Evolutionary conservation across 2,329 filamentous ascomycete genomes (phyloP), one percentile per base, ranked within the genome.

Genomic region (Neonectria punicea): DNA sequence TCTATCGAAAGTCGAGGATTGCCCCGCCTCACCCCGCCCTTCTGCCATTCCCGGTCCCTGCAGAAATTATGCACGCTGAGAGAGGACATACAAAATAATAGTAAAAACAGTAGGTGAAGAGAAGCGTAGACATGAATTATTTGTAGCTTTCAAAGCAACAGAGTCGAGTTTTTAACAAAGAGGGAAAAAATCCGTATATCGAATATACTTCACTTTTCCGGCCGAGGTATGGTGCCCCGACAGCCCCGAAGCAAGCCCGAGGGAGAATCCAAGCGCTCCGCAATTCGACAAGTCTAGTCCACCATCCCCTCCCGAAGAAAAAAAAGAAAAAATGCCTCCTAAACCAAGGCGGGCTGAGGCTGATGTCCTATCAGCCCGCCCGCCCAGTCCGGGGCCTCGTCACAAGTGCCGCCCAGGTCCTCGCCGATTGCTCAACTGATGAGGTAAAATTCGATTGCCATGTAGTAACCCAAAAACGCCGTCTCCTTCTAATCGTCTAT

Each of bases 401-500:
- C 67, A 70, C 67, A 73, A 73, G 63, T 73, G 65, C 70, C 70
- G 67, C 73, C 72, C 68, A 68, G 56, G 59, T 67, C 67, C 62
- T 71, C 60, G 70, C 67, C 67, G 49, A 68, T 59, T 73, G 66
- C 67, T 73, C 70, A 73, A 57, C 70, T 53, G 41, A 61, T 69
- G 63, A 66, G 49, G 60, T 67, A 51, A 70, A 71, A 74, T 66
- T 72, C 70, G 68, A 70, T 67, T 73, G 67, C 63, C 72, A 67
- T 70, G 66, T 70, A 70, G 55, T 70, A 69, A 69, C 67, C 74
- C 73, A 60, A 75, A 70, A 80, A 80, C 79, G 79, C 79, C 79
- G 67, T 72, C 73, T 76, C 77, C 73, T 69, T 80, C 77, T 80
- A 79, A 78, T 66, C 72, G 70, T 81, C 76, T 80, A 81, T 80